phyloP scores from a whole-genome alignment of 371 early-diverging fungal genomes.

The Apophysomyces variabilis region DNA sequence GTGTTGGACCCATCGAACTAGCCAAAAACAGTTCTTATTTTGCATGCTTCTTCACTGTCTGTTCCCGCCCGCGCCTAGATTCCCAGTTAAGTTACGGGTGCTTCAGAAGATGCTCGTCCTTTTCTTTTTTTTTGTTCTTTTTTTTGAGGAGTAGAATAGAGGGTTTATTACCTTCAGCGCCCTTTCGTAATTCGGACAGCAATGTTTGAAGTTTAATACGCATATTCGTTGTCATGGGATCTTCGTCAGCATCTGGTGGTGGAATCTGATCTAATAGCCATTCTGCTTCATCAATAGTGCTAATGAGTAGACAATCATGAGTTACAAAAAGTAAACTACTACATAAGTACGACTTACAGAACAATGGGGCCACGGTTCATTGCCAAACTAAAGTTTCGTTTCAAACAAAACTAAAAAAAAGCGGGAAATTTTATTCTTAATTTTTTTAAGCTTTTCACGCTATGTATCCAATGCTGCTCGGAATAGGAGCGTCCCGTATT shows the following conservation, averaged over 20 bases:
- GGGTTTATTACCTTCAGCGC: slow-evolving; percentile 51
- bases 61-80: neutral
- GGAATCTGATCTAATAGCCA: slow-evolving; percentile 55
- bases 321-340: neutral
- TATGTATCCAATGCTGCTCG: too few relatives aligned
- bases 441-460: too few relatives aligned
- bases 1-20: neutral
- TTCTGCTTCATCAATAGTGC: slow-evolving; percentile 62
- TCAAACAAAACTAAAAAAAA: neutral
- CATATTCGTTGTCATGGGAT: slow-evolving; percentile 47
- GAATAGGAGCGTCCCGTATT: too few relatives aligned
- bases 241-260: slow-evolving; percentile 50
- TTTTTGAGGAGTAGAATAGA: neutral
- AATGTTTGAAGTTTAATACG: slow-evolving; percentile 46
- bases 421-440: neutral
- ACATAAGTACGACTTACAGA: slow-evolving; percentile 18
- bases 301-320: slow-evolving; percentile 7
- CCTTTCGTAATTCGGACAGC: slow-evolving; percentile 48
- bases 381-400: neutral
- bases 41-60: slow-evolving; percentile 9
- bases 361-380: slow-evolving; percentile 37
- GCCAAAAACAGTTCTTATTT: slow-evolving; percentile 5
- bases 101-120: too few relatives aligned
- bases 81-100: neutral
- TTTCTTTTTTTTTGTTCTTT: neutral